These are phyloP conservation scores for Aspergillus uvarum DNA, from an alignment of 2,329 filamentous ascomycete species.

Conservation along the genomic window DNA sequence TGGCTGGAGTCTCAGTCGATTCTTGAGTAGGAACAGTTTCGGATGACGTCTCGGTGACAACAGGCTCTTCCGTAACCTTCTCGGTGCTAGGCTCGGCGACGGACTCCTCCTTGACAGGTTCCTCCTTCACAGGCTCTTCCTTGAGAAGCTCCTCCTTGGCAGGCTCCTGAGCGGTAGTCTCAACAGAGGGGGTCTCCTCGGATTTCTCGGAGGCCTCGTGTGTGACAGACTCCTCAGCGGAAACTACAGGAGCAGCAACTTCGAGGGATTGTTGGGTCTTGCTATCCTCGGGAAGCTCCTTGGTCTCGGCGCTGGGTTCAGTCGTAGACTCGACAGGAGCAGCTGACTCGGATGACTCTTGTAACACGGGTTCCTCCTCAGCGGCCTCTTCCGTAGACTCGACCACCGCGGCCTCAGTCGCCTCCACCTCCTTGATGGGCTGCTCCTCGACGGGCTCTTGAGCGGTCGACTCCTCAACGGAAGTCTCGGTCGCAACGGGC, in stretches of 20 bases:
- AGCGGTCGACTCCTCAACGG: slow-evolving; percentile 5
- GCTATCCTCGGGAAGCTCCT: slow-evolving; percentile 3
- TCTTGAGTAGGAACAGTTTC: slow-evolving; percentile 1
- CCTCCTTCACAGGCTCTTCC: slow-evolving; percentile 10
- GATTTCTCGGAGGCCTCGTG: background rate
- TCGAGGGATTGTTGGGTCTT: background rate
- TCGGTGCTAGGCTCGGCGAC: slow-evolving; percentile 9
- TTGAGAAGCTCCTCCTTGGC: background rate
- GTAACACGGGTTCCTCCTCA: no score
- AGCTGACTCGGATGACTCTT: background rate
- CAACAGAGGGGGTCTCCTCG: background rate
- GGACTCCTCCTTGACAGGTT: slow-evolving; percentile 11
- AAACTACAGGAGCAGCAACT: background rate
- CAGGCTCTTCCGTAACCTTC: background rate
- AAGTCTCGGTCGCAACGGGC: background rate
- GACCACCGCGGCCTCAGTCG: slow-evolving; percentile 8
- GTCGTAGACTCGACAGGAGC: background rate
- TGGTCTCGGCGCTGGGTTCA: background rate
- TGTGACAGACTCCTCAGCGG: background rate
- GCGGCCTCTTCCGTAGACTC: slow-evolving; percentile 1
- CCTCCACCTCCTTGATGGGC: background rate
- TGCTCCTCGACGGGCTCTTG: slow-evolving; percentile 5
- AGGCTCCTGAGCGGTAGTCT: slow-evolving; percentile 5
- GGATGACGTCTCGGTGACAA: slow-evolving; percentile 11
- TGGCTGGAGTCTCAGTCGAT: slow-evolving; percentile 9